phyloP scores from a whole-genome alignment of 345 rosid species.

The Linum lewisii region DNA sequence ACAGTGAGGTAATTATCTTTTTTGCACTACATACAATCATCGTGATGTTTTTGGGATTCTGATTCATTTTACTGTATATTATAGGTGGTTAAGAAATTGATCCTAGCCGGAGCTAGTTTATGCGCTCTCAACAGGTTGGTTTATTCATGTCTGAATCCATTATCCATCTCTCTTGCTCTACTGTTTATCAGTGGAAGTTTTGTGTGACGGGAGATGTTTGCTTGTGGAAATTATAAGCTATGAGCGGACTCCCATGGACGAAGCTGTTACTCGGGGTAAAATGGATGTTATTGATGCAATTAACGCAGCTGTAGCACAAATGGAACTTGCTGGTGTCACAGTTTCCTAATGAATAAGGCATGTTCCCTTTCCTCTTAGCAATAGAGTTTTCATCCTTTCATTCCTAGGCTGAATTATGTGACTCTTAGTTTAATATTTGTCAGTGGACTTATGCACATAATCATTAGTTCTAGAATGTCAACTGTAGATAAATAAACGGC shows the following conservation, averaged over 20 bases:
- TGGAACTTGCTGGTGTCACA: constrained; percentile 44
- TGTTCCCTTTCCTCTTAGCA: neutral
- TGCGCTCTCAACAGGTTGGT: constrained; percentile 58
- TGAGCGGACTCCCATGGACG: constrained; percentile 73
- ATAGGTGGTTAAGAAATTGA: constrained; percentile 76
- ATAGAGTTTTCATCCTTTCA: too few relatives aligned
- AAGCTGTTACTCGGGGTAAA: constrained; percentile 61
- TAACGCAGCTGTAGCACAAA: constrained; percentile 46
- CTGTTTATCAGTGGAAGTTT: neutral
- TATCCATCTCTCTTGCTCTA: neutral
- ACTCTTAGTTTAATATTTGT: neutral
- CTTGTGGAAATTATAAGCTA: constrained; percentile 37
- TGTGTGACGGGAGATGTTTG: neutral
- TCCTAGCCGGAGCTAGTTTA: constrained; percentile 68
- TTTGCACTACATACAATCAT: neutral
- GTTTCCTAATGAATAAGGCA: constrained; percentile 28
- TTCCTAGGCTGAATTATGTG: neutral
- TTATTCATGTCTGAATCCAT: neutral
- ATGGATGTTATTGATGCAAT: constrained; percentile 58
- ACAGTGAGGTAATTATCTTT: constrained; percentile 42
- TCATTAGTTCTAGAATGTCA: neutral
- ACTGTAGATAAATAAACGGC: neutral
- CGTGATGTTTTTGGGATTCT: constrained; percentile 4
- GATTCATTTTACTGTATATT: constrained; percentile 1
- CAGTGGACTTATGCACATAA: neutral